Base-by-base conservation (phyloP, 208 protist genomes). In the Herpetomonas samuelpessoai region DNA sequence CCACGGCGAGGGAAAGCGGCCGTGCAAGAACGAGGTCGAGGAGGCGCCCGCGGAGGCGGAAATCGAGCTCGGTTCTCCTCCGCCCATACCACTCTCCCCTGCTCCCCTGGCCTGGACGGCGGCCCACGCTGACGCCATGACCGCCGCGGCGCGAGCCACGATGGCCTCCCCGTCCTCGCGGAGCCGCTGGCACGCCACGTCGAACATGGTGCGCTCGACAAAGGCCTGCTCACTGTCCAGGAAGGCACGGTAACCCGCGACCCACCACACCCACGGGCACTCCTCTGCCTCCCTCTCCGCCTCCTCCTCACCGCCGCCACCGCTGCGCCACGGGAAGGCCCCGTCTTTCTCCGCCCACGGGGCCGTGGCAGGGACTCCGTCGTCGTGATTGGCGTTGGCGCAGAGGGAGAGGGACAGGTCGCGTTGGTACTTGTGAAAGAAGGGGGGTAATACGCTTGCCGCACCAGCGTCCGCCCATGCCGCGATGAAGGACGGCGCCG, bases 221-320 rank as follows among this genome's bases (percentile, higher is more conserved):
- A 95, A 90, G 7, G 74, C 74, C 58, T 83, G 70, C 61, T 91
- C 79, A 52, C 78, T 70, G 57, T 91, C 79, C 21, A 95, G 66
- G 47, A 92, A 95, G 21, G 59, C 59, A 25, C 85, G 71, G 68
- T 95, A 95, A 19, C 80, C 88, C 19, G 56, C 69, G 0, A 73
- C 76, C 88, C 88, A 95, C 71, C 79, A 76, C 59, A 79, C 61
- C 85, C 88, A 95, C 39, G 65, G 59, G 35, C 47, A 35, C 3
- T 54, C 48, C 54, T 64, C 61, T 54, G 55, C 71, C 52, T 50
- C 70, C 28, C 35, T 47, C 31, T 63, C 60, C 0, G 27, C 56
- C 31, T 60, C 60, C 0, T 62, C 68, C 16, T 57, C 46, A 14
- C 24, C 48, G n/a, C 24, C 19, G 24, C 18, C 35, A 16, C 19